Evolutionary conservation across 768 basidiomycete genomes (phyloP), one percentile per base, ranked within the genome.

Genomic region (Pulveroboletus sp.): DNA sequence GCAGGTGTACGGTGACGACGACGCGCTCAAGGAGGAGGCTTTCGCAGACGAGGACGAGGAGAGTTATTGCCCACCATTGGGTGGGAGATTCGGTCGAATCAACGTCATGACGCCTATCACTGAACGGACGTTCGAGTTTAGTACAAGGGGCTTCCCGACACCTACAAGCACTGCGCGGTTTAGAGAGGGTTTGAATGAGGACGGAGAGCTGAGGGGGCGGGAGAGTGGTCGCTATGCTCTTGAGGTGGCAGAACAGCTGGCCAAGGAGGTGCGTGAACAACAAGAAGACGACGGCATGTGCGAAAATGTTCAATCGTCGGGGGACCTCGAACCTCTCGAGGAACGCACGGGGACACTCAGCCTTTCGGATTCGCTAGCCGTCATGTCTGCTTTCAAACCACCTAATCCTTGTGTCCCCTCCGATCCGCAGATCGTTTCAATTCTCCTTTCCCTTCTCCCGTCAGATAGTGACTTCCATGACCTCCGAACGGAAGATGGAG

Each of bases 51-150:
- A 59, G 16, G 64, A 68, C 1, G 73, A 69, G 17, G 57, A 61
- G 5, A 62, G 60, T 34, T 62, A 68, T 43, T 61, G 57, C 31
- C 65, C 65, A 16, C 85, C 87, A 24, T 72, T 85, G 43, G 86
- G 85, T 14, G 84, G 88, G 16, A 80, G 89, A 23, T 87, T 90
- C 62, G 88, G 87, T 31, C 75, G 79, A 49, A 89, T 97, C 69
- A 84, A 88, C 61, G 85, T 94, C 47, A 94, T 99, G 93, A 98
- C 95, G 9, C 95, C 97, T 3, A 97, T 98, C 67, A 91, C 91
- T 12, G 97, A 99, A 68, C 78, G 94, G 35, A 98, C 97, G 10
- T 80, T 81, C 59, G 97, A 98, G 67, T 94, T 75, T 63, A 86
- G 82, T 57, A 86, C 81, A 14, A 73, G 81, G 50, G 65, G 65